Evolutionary conservation across 73 alveolate genomes (phyloP).

Genomic region (Paramecium pentaurelia): DNA sequence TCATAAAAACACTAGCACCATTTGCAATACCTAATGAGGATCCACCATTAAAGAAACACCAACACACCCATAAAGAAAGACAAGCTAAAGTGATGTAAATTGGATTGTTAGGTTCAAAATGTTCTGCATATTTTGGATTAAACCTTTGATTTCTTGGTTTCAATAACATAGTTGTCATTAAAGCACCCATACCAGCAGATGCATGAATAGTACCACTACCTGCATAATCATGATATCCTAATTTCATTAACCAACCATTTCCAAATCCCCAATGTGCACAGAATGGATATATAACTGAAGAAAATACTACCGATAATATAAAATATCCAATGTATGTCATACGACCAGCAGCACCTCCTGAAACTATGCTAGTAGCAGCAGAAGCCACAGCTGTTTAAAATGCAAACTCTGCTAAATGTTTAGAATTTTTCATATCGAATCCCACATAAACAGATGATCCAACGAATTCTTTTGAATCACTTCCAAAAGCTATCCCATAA

Average conservation of each 20-base stretch:
- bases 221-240: constrained; percentile 50
- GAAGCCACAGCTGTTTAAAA: constrained; percentile 11
- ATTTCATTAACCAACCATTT: constrained; percentile 27
- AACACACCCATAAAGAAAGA: constrained; percentile 16
- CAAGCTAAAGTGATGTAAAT: constrained; percentile 23
- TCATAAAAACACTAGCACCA: constrained; percentile 13
- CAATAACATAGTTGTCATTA: constrained; percentile 2
- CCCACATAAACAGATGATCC: neutral
- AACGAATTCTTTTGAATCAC: constrained; percentile 5
- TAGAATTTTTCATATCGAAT: neutral
- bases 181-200: constrained; percentile 43
- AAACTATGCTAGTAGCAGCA: constrained; percentile 43
- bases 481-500: constrained; percentile 34
- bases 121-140: constrained; percentile 20
- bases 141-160: neutral
- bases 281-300: neutral
- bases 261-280: constrained; percentile 55
- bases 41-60: constrained; percentile 47
- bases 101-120: constrained; percentile 43
- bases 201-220: constrained; percentile 33
- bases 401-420: constrained; percentile 32
- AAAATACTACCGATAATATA: neutral
- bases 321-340: constrained; percentile 3
- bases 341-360: constrained; percentile 40
- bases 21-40: neutral